Evolutionary conservation across 495 filamentous ascomycete genomes (phyloP).

Genomic region (Acidomyces sp.): DNA sequence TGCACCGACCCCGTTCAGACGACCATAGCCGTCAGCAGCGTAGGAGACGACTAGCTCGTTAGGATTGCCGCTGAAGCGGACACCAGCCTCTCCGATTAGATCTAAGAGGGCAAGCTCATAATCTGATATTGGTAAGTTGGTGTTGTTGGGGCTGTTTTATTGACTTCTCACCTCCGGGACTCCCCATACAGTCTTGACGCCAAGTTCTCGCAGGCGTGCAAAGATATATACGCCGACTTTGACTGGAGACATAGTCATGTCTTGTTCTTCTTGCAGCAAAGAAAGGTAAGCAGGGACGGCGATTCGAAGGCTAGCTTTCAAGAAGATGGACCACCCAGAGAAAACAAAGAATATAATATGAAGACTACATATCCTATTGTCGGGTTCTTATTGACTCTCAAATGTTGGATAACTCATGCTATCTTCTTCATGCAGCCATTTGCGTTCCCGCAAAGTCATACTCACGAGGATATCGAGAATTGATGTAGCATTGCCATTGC

Average conservation of each 20-base stretch:
- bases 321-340: no score
- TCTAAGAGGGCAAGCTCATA: conserved; percentile 23
- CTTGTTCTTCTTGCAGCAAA: no score
- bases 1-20: conserved; percentile 20
- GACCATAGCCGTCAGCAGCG: conserved; percentile 23
- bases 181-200: conserved; percentile 4
- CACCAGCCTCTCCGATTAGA: conserved; percentile 15
- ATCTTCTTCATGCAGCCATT: no score
- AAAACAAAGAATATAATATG: no score
- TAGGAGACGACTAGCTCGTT: conserved; percentile 24
- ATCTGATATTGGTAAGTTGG: conserved; percentile 9
- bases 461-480: no score
- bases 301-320: no score
- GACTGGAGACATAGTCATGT: conserved; percentile 6
- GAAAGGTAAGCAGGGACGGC: no score
- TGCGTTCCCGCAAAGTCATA: no score
- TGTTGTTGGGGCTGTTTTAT: background rate
- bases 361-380: no score
- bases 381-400: no score
- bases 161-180: conserved; percentile 3
- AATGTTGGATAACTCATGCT: no score
- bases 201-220: conserved; percentile 5
- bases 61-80: conserved; percentile 19
- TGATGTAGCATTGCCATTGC: no score
- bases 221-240: conserved; percentile 7